Evolutionary conservation across 371 early-diverging fungal species (phyloP).

Genomic region (Mortierella sp.): DNA sequence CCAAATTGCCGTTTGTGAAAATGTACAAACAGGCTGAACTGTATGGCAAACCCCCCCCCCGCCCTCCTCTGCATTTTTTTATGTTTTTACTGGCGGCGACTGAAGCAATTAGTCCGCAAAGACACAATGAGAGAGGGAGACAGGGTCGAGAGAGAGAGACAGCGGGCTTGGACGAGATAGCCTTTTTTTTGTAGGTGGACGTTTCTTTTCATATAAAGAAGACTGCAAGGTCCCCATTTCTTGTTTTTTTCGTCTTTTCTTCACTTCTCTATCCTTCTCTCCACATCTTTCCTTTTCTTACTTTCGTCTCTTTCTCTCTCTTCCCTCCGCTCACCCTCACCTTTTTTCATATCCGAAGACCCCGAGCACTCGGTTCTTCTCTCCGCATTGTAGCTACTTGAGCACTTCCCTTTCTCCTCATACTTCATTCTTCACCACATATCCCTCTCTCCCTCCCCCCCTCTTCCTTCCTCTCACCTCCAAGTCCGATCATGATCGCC

Average conservation of each 20-base stretch:
- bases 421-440: background rate
- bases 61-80: background rate
- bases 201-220: background rate
- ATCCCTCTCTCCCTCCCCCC: background rate
- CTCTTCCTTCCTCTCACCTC: background rate
- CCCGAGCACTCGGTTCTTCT: background rate
- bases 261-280: background rate
- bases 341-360: background rate
- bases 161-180: background rate
- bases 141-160: background rate
- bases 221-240: background rate
- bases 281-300: too few species aligned
- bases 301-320: background rate
- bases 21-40: too few species aligned
- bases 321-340: background rate
- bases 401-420: background rate
- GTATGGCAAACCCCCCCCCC: background rate
- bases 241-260: background rate
- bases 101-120: background rate
- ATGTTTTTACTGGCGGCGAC: background rate
- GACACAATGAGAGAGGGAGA: background rate
- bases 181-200: background rate
- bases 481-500: conserved; percentile 16
- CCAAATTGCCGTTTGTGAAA: too few species aligned
- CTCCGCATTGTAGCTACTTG: background rate